Conservation (phyloP, 495 filamentous ascomycete genomes). For the Cercophora samala region DNA sequence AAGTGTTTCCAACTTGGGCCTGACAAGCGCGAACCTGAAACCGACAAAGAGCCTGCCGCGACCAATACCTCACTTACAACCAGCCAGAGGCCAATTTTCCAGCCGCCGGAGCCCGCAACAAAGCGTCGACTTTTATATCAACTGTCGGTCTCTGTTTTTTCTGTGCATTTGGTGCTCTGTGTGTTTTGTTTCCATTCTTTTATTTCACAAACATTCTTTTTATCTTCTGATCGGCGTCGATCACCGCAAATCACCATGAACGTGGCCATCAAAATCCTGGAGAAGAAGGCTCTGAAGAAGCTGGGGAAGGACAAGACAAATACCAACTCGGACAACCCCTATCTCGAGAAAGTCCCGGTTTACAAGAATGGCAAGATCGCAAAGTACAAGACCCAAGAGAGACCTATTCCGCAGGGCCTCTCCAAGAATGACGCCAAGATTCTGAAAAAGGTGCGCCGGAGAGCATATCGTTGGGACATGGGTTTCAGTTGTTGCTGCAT, state of each 20-base stretch:
- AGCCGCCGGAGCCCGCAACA: constrained; percentile 11
- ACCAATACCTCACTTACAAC: constrained; percentile 17
- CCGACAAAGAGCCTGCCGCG: constrained; percentile 15
- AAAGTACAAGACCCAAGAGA: constrained; percentile 64
- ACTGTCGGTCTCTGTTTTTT: not conserved
- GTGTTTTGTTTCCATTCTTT: not conserved
- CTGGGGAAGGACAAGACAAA: constrained; percentile 64
- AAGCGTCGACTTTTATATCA: constrained; percentile 19
- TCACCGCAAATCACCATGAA: constrained; percentile 22
- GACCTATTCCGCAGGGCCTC: constrained; percentile 66
- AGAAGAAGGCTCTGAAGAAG: constrained; percentile 65
- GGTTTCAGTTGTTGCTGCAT: constrained; percentile 64
- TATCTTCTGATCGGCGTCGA: constrained; percentile 12
- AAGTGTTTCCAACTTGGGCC: constrained; percentile 19
- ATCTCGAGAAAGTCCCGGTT: constrained; percentile 69
- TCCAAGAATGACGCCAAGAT: constrained; percentile 75
- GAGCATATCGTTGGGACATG: constrained; percentile 81
- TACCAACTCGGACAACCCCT: constrained; percentile 72
- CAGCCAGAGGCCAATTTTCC: constrained; percentile 17
- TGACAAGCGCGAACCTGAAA: constrained; percentile 29
- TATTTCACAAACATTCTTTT: not conserved
- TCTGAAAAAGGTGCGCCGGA: constrained; percentile 72
- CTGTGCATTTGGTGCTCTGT: not conserved
- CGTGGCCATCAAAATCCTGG: constrained; percentile 48
- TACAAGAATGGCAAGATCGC: constrained; percentile 53